phyloP scores from a whole-genome alignment of 2,329 filamentous ascomycete genomes.

The Septoria linicola region DNA sequence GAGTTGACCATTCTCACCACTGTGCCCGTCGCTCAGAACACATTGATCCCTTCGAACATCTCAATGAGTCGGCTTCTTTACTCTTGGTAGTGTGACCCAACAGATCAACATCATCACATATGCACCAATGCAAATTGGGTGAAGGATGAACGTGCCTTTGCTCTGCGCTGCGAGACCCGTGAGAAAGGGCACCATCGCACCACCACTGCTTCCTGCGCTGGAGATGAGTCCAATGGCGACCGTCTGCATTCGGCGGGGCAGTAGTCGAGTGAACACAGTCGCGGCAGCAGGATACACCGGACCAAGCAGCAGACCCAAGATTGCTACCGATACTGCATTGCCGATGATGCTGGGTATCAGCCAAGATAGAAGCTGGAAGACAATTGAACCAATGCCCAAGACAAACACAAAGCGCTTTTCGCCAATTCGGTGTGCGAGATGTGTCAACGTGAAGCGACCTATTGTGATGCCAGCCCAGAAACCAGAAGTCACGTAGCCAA shows the following conservation, averaged over 20 bases:
- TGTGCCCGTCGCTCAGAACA: no score
- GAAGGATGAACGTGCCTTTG: conserved; percentile 61
- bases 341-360: conserved; percentile 41
- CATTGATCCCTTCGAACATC: no score
- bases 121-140: conserved; percentile 65
- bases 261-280: conserved; percentile 60
- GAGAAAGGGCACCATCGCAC: conserved; percentile 64
- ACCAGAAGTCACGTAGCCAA: conserved; percentile 76
- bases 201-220: conserved; percentile 68
- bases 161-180: conserved; percentile 64
- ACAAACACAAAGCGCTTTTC: conserved; percentile 68
- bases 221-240: conserved; percentile 66
- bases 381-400: conserved; percentile 60
- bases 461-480: conserved; percentile 57
- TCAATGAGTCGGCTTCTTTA: conserved; percentile 48
- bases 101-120: conserved; percentile 65
- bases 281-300: conserved; percentile 76
- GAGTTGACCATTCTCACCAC: not conserved
- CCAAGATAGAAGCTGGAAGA: conserved; percentile 78
- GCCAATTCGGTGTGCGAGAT: conserved; percentile 64
- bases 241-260: conserved; percentile 61
- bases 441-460: conserved; percentile 65
- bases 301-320: conserved; percentile 73
- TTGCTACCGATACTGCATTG: conserved; percentile 49
- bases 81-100: conserved; percentile 61